Conservation (phyloP, 768 basidiomycete species). For the Trametes punicea region DNA sequence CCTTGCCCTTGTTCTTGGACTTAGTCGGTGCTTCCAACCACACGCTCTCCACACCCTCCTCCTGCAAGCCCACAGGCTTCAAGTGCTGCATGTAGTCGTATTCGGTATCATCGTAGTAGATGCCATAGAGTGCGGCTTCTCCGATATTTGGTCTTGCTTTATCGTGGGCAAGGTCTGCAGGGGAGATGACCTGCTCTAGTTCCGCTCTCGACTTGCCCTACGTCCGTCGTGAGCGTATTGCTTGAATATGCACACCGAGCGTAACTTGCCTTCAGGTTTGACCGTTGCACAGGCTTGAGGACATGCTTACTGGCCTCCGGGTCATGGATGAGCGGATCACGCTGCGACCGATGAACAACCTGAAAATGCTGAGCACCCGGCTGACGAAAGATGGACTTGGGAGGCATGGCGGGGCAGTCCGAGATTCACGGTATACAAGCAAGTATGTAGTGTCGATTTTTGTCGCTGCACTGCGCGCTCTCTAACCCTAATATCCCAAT, state of each 20-base stretch:
- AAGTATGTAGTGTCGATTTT: neutral
- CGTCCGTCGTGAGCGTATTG: constrained; percentile 1
- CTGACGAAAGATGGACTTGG: constrained; percentile 85
- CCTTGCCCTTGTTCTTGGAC: constrained; percentile 41
- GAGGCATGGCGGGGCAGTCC: constrained; percentile 47
- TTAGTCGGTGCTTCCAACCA: constrained; percentile 71
- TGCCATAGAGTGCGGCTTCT: constrained; percentile 84
- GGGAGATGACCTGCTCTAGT: constrained; percentile 57
- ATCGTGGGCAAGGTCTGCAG: constrained; percentile 47
- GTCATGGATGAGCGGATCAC: constrained; percentile 94
- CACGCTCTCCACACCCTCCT: constrained; percentile 78
- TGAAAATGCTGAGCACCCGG: constrained; percentile 93
- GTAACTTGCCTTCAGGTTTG: constrained; percentile 64
- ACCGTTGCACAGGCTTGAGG: constrained; percentile 76
- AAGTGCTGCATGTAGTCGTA: constrained; percentile 99
- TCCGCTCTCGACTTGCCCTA: constrained; percentile 83
- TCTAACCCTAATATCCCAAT: constrained; percentile 15
- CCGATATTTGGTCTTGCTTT: constrained; percentile 58
- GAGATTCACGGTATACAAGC: neutral
- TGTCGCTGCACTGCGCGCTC: constrained; percentile 12
- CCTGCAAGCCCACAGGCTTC: constrained; percentile 68
- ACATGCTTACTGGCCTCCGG: constrained; percentile 86
- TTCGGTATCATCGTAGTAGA: constrained; percentile 93
- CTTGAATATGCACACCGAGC: neutral
- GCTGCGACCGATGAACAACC: constrained; percentile 92